phyloP scores from a whole-genome alignment of 2,329 filamentous ascomycete species.

The Cylindrodendrum hubeiense region DNA sequence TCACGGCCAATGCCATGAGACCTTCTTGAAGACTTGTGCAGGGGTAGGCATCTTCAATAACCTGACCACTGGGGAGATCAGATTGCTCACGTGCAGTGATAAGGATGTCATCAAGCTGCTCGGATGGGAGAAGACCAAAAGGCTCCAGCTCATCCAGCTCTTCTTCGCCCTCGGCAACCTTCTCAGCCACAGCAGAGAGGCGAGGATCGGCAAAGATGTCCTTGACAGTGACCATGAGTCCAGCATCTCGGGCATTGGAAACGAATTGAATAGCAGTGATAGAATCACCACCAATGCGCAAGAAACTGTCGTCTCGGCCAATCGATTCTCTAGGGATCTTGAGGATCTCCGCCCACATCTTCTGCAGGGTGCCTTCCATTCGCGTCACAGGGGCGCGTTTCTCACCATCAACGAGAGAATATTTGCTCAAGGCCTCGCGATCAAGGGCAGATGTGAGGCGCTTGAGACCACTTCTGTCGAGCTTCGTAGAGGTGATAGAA shows the following conservation, averaged over 20 bases:
- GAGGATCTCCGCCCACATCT: conserved; percentile 54
- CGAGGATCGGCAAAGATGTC: conserved; percentile 52
- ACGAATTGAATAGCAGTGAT: conserved; percentile 63
- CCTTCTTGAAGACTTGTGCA: conserved; percentile 52
- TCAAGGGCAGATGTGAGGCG: conserved; percentile 11
- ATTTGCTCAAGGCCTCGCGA: conserved; percentile 1
- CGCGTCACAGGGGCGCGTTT: conserved; percentile 12
- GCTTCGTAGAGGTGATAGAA: conserved; percentile 23
- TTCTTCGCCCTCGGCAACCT: conserved; percentile 32
- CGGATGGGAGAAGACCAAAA: background rate
- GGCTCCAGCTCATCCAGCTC: background rate
- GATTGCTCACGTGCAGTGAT: background rate
- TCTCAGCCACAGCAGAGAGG: conserved; percentile 12
- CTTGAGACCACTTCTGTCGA: conserved; percentile 13
- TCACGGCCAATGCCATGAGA: conserved; percentile 41
- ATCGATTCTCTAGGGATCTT: conserved; percentile 46
- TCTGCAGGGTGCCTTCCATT: conserved; percentile 42
- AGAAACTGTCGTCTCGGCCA: conserved; percentile 58
- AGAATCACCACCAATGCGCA: conserved; percentile 62
- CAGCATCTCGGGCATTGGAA: conserved; percentile 53
- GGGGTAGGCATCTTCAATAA: conserved; percentile 38
- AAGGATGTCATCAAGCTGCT: background rate
- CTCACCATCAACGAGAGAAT: conserved; percentile 3
- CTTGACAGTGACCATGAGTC: conserved; percentile 56
- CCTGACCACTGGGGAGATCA: background rate